Conservation (phyloP, 2,329 filamentous ascomycete species). For the Clonostachys solani region DNA sequence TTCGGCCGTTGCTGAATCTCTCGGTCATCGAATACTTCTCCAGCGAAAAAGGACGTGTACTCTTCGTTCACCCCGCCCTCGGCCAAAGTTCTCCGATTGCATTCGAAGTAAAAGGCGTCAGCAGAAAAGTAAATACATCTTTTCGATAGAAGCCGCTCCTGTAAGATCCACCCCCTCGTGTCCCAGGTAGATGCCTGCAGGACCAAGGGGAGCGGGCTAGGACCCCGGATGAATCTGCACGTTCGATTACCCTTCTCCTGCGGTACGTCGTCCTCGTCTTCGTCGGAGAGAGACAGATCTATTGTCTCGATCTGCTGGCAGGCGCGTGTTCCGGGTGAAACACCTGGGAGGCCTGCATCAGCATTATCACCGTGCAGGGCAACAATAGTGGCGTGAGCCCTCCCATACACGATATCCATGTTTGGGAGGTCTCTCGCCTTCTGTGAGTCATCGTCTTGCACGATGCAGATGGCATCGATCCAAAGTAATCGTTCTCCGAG, state of each 20-base stretch:
- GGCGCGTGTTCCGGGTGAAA: not conserved
- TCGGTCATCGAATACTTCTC: not conserved
- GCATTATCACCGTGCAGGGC: not conserved
- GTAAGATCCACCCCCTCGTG: not conserved
- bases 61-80: not conserved
- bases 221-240: not conserved
- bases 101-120: not conserved
- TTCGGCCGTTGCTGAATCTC: not conserved
- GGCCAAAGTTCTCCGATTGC: not conserved
- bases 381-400: constrained; percentile 1
- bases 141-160: not conserved
- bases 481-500: constrained; percentile 5
- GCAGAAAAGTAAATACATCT: not conserved
- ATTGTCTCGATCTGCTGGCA: not conserved
- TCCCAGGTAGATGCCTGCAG: not conserved
- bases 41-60: not conserved
- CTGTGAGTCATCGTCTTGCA: constrained; percentile 3
- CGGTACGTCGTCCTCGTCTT: not conserved
- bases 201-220: not conserved
- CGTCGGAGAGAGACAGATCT: not conserved
- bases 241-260: not conserved
- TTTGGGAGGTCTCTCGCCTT: constrained; percentile 5
- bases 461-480: constrained; percentile 7
- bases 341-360: not conserved
- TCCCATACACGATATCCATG: constrained; percentile 6